Evolutionary conservation across 1,139 yeast species (phyloP).

Genomic region (Yamadazyma buinensis): DNA sequence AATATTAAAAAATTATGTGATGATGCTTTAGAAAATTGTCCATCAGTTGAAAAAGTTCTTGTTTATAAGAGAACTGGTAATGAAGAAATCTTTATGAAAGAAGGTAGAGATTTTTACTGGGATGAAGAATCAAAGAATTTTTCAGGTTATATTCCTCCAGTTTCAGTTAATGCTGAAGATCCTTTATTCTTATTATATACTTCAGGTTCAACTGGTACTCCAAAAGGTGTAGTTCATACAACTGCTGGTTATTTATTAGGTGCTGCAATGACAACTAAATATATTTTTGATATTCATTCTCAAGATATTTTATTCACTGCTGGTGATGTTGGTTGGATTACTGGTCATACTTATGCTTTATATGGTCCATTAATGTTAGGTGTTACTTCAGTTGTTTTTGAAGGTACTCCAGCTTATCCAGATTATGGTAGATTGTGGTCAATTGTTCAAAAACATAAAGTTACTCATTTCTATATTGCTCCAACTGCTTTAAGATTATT

Average conservation of each 20-base stretch:
- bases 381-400: conserved; percentile 87
- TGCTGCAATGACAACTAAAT: conserved; percentile 91
- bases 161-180: conserved; percentile 85
- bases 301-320: conserved; percentile 92
- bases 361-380: conserved; percentile 92
- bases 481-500: conserved; percentile 96
- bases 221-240: conserved; percentile 95
- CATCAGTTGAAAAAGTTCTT: conserved; percentile 75
- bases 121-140: conserved; percentile 78
- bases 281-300: conserved; percentile 87
- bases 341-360: conserved; percentile 95
- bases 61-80: conserved; percentile 87
- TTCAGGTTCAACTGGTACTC: conserved; percentile 96
- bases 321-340: conserved; percentile 99
- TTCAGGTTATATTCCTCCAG: conserved; percentile 84
- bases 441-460: conserved; percentile 87
- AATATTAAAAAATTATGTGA: conserved; percentile 92
- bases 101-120: conserved; percentile 94
- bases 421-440: conserved; percentile 97
- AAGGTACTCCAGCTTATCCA: conserved; percentile 98
- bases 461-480: conserved; percentile 96
- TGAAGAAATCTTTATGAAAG: conserved; percentile 58
- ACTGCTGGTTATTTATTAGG: conserved; percentile 94
- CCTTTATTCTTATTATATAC: conserved; percentile 92
- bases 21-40: conserved; percentile 80